phyloP scores from a whole-genome alignment of 345 rosid genomes.

The Acer yangbiense region DNA sequence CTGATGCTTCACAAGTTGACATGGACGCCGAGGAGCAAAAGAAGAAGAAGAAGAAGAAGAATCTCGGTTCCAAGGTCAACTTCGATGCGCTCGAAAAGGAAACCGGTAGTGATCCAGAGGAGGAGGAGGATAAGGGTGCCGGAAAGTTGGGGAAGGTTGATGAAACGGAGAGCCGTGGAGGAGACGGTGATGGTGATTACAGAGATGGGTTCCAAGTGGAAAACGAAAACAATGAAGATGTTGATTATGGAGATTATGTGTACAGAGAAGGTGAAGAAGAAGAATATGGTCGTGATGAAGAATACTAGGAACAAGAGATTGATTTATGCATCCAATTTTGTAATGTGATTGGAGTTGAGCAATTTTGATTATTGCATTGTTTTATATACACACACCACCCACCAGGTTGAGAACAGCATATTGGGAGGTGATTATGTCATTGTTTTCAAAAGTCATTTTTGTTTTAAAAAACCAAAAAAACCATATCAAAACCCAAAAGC shows the following conservation, averaged over 20 bases:
- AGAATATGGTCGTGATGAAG: background rate
- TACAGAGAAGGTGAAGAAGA: background rate
- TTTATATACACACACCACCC: background rate
- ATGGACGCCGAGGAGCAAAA: background rate
- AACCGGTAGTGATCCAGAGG: background rate
- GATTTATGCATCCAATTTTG: background rate
- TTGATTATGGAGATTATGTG: background rate
- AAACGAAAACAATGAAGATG: background rate
- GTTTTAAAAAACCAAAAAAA: no score
- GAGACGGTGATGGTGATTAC: background rate
- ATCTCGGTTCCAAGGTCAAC: slow-evolving; percentile 5
- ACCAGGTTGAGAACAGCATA: no score
- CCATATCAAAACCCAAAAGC: no score
- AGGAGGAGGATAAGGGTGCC: background rate
- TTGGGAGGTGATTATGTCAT: no score
- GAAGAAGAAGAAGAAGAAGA: slow-evolving; percentile 2
- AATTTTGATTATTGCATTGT: background rate
- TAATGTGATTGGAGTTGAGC: background rate
- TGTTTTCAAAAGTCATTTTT: no score
- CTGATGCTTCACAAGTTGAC: slow-evolving; percentile 1
- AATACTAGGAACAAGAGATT: background rate
- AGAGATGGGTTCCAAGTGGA: background rate
- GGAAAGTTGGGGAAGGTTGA: background rate
- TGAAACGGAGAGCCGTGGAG: background rate
- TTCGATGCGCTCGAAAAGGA: slow-evolving; percentile 7